Conservation (phyloP, 208 protist species). For the Wallacemonas sp. region DNA sequence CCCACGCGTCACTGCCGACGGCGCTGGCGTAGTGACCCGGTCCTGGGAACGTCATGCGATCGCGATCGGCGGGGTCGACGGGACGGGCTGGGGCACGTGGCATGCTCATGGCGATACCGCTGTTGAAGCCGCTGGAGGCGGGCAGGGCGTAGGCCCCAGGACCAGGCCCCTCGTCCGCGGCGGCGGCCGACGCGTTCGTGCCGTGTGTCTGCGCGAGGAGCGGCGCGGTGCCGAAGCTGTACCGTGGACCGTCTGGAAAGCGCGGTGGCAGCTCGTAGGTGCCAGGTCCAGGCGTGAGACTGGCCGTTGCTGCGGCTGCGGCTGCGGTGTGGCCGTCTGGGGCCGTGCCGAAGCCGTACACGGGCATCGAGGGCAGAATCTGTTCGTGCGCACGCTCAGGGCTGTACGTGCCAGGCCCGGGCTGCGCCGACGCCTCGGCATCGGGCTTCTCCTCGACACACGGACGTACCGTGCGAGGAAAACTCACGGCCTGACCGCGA, state of each 20-base stretch:
- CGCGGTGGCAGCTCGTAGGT: conserved; percentile 21
- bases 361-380: not conserved
- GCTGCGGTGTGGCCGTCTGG: conserved; percentile 22
- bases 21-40: conserved; percentile 31
- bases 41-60: not conserved
- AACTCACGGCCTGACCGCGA: not conserved
- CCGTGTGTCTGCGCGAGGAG: not conserved
- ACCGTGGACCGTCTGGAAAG: conserved; percentile 8
- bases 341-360: conserved; percentile 43
- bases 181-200: not conserved
- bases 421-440: conserved; percentile 1
- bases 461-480: not conserved
- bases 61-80: conserved; percentile 3
- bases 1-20: too few species aligned
- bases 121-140: not conserved
- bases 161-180: conserved; percentile 21
- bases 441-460: conserved; percentile 13
- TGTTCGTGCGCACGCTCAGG: not conserved
- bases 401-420: conserved; percentile 30
- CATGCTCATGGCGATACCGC: not conserved
- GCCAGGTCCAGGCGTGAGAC: conserved; percentile 19
- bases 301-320: not conserved
- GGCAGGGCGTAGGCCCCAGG: conserved; percentile 16
- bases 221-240: conserved; percentile 10
- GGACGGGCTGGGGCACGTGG: not conserved